Conservation (phyloP, 2,329 filamentous ascomycete genomes). For the Aspergillus ustus region DNA sequence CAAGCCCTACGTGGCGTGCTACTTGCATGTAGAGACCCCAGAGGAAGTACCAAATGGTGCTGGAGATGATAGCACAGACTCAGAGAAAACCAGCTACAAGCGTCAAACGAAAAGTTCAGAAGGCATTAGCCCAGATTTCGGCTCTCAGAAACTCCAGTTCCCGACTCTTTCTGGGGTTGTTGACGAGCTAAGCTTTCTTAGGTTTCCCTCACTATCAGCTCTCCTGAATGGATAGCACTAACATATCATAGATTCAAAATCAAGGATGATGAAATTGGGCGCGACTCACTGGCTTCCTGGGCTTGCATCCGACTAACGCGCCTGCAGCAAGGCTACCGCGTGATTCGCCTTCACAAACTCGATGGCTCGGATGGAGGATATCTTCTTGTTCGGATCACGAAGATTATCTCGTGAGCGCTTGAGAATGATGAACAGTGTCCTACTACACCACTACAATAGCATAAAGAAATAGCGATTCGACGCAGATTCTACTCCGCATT, state of each 20-base stretch:
- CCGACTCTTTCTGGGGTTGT: slow-evolving; percentile 60
- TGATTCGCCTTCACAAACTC: slow-evolving; percentile 75
- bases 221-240: neutral
- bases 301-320: slow-evolving; percentile 85
- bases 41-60: slow-evolving; percentile 52
- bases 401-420: slow-evolving; percentile 41
- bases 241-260: slow-evolving; percentile 70
- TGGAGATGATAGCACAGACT: slow-evolving; percentile 52
- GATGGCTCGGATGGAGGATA: slow-evolving; percentile 69
- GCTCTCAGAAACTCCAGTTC: slow-evolving; percentile 64
- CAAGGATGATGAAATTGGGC: slow-evolving; percentile 80
- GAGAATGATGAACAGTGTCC: neutral
- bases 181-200: slow-evolving; percentile 72
- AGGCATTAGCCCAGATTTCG: slow-evolving; percentile 69
- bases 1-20: slow-evolving; percentile 75
- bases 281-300: slow-evolving; percentile 84
- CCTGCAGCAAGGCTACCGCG: slow-evolving; percentile 73
- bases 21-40: slow-evolving; percentile 77
- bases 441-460: neutral
- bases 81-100: slow-evolving; percentile 57
- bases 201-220: slow-evolving; percentile 51
- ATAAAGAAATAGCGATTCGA: neutral
- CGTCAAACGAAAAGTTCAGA: slow-evolving; percentile 60
- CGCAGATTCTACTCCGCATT: neutral
- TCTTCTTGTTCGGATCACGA: slow-evolving; percentile 75